A percentile compares a stretch with the other conserved stretches of the same genome.
phyloP scores from a whole-genome alignment of 352 stramenopile genomes.

The Peronospora tabacina region DNA sequence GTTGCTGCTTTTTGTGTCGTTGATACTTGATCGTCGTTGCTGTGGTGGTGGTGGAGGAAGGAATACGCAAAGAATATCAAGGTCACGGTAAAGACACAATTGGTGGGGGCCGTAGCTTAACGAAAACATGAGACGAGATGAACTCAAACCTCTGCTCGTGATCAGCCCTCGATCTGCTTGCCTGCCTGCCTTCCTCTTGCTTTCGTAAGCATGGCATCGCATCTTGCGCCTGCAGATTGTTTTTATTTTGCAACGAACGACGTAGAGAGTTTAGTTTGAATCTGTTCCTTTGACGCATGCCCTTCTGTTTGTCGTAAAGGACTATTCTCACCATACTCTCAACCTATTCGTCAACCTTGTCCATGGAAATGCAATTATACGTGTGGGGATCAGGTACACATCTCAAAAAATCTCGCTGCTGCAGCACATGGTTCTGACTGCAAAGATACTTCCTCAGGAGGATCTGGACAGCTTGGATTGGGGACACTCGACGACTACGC shows the following conservation, averaged over 20 bases:
- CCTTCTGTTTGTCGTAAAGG: no score
- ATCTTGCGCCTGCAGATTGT: slow-evolving; percentile 10
- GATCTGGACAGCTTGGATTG: slow-evolving; percentile 56
- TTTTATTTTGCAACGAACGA: slow-evolving; percentile 18
- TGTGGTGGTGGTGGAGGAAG: slow-evolving; percentile 23
- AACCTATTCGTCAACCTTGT: not conserved
- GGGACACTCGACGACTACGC: slow-evolving; percentile 45
- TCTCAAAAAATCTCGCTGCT: not conserved
- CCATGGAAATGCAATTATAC: slow-evolving; percentile 25
- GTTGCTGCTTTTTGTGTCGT: slow-evolving; percentile 31
- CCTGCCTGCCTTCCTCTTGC: slow-evolving; percentile 20
- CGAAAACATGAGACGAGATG: slow-evolving; percentile 54
- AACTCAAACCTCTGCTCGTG: slow-evolving; percentile 31
- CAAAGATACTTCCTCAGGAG: slow-evolving; percentile 30
- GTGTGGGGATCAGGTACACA: slow-evolving; percentile 59
- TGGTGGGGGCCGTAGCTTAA: slow-evolving; percentile 44
- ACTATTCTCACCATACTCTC: not conserved
- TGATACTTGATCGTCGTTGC: slow-evolving; percentile 26
- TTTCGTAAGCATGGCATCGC: slow-evolving; percentile 11
- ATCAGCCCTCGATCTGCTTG: slow-evolving; percentile 20
- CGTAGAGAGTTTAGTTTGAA: slow-evolving; percentile 36
- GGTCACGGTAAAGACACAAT: slow-evolving; percentile 30
- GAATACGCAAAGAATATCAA: slow-evolving; percentile 26
- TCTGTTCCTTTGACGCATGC: no score
- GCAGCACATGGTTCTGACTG: not conserved